Evolutionary conservation across 768 basidiomycete species (phyloP).

Genomic region (Rhodotorula diobovata): DNA sequence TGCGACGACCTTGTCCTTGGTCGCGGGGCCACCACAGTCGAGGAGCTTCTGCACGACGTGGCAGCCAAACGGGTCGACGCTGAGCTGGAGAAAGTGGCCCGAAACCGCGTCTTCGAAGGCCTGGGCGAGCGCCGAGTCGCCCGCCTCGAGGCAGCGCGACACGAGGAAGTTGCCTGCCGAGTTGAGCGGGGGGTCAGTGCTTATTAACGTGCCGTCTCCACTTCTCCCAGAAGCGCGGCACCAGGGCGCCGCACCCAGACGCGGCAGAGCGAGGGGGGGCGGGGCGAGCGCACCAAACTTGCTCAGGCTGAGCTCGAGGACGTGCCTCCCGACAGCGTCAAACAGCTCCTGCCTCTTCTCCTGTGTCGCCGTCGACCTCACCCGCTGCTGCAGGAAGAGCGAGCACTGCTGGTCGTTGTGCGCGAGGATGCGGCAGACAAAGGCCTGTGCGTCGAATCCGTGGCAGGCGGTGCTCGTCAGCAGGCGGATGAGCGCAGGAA

Average conservation of each 20-base stretch:
- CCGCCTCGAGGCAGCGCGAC: constrained; percentile 34
- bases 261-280: background rate
- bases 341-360: constrained; percentile 6
- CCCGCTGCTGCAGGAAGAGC: constrained; percentile 36
- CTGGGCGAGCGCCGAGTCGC: constrained; percentile 5
- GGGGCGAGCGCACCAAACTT: constrained; percentile 30
- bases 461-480: no score
- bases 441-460: constrained; percentile 3
- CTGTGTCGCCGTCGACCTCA: constrained; percentile 1
- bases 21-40: constrained; percentile 19
- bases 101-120: background rate
- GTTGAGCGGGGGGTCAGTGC: no score
- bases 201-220: background rate
- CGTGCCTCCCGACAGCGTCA: constrained; percentile 4
- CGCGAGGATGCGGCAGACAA: constrained; percentile 25
- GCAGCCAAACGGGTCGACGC: constrained; percentile 35
- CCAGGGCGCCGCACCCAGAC: background rate
- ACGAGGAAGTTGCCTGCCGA: constrained; percentile 36
- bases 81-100: constrained; percentile 14
- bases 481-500: background rate
- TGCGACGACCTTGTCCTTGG: constrained; percentile 24
- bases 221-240: no score
- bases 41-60: constrained; percentile 38
- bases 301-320: constrained; percentile 20
- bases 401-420: constrained; percentile 39